These are phyloP conservation scores for Exophiala sideris DNA, from an alignment of 2,329 filamentous ascomycete genomes.

Conservation along the genomic window DNA sequence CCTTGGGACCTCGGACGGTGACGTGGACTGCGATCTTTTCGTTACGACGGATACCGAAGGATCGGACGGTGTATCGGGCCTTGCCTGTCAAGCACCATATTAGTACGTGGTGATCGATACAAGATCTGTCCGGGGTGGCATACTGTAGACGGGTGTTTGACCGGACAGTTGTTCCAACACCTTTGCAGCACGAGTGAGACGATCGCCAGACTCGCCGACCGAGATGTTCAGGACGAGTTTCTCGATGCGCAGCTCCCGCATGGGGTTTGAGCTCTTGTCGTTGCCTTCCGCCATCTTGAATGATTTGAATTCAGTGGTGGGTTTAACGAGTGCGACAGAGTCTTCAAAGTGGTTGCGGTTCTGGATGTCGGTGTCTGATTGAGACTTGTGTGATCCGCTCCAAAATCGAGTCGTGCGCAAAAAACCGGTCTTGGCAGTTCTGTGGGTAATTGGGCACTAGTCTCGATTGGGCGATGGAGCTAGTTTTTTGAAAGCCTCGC, in stretches of 20 bases:
- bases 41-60: slow-evolving; percentile 99
- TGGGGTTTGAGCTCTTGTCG: slow-evolving; percentile 90
- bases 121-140: slow-evolving; percentile 35
- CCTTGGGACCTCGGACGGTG: slow-evolving; percentile 98
- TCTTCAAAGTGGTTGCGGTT: background rate
- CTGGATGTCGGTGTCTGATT: background rate
- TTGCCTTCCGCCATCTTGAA: slow-evolving; percentile 59
- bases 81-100: slow-evolving; percentile 63
- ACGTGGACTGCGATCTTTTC: slow-evolving; percentile 99
- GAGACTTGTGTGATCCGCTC: slow-evolving; percentile 3
- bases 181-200: slow-evolving; percentile 99
- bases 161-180: slow-evolving; percentile 98
- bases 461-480: background rate
- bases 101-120: background rate
- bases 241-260: slow-evolving; percentile 99
- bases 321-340: slow-evolving; percentile 32
- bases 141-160: slow-evolving; percentile 99
- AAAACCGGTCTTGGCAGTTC: background rate
- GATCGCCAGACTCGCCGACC: slow-evolving; percentile 99
- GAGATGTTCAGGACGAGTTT: slow-evolving; percentile 99
- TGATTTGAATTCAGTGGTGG: slow-evolving; percentile 22
- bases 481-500: slow-evolving; percentile 2
- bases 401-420: background rate
- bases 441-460: background rate
- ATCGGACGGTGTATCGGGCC: slow-evolving; percentile 99